A percentile compares a stretch with the other conserved stretches of the same genome.
phyloP scores from a whole-genome alignment of 2,329 filamentous ascomycete genomes.

The Pleurostoma richardsiae region DNA sequence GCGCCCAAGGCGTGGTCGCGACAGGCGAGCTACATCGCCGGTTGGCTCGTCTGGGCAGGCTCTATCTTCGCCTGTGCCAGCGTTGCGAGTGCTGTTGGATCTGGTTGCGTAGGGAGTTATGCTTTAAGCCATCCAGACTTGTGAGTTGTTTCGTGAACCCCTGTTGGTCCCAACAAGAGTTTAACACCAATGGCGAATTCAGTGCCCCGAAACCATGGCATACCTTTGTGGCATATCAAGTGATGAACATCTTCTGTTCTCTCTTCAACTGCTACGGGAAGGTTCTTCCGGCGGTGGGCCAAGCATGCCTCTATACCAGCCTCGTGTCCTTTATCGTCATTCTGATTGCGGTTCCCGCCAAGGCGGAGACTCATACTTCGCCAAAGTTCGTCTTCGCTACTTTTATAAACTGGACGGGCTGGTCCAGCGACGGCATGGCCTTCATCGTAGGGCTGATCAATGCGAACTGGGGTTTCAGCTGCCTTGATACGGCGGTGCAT shows the following conservation, averaged over 20 bases:
- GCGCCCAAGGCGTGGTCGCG: constrained; percentile 29
- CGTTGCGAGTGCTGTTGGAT: constrained; percentile 41
- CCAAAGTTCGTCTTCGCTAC: constrained; percentile 38
- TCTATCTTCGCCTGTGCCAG: constrained; percentile 48
- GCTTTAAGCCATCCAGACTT: constrained; percentile 45
- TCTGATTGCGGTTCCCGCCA: constrained; percentile 29
- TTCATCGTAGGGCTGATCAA: constrained; percentile 40
- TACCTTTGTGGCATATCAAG: constrained; percentile 29
- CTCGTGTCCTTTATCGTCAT: constrained; percentile 33
- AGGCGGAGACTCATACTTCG: constrained; percentile 28
- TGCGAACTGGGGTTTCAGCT: constrained; percentile 28
- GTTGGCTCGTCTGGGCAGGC: constrained; percentile 48
- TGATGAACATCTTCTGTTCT: constrained; percentile 28
- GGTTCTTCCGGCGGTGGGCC: constrained; percentile 17
- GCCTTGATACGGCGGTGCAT: constrained; percentile 27
- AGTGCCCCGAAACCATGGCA: constrained; percentile 25
- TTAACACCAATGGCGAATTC: background rate
- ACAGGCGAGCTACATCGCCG: constrained; percentile 30
- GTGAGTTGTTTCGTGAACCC: constrained; percentile 25
- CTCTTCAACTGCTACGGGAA: constrained; percentile 34
- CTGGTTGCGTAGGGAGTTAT: constrained; percentile 44
- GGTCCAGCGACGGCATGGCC: constrained; percentile 36
- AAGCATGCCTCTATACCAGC: constrained; percentile 24
- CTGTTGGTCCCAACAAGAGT: background rate
- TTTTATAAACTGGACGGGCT: constrained; percentile 43